phyloP scores from a whole-genome alignment of 2,329 filamentous ascomycete species.

The Aspergillus bombycis region DNA sequence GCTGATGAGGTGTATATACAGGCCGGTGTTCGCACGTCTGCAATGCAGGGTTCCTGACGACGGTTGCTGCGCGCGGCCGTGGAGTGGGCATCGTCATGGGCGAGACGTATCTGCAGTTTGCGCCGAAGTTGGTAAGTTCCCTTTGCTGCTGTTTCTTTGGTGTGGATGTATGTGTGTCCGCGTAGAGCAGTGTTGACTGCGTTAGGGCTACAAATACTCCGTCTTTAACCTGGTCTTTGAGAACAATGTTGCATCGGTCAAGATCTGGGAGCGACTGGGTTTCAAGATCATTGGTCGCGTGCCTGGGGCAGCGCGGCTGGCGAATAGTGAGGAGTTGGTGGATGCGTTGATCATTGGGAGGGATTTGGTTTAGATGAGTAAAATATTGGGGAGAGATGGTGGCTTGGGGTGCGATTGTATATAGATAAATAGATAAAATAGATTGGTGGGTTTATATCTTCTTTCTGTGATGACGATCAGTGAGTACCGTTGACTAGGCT shows the following conservation, averaged over 20 bases:
- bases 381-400: too few species aligned
- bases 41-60: slow-evolving; percentile 43
- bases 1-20: slow-evolving; percentile 9
- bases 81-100: slow-evolving; percentile 43
- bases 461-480: too few species aligned
- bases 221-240: slow-evolving; percentile 47
- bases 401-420: not conserved
- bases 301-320: slow-evolving; percentile 38
- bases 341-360: slow-evolving; percentile 45
- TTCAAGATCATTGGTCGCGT: slow-evolving; percentile 43
- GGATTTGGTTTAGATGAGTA: slow-evolving; percentile 25
- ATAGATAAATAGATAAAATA: slow-evolving; percentile 7
- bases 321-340: slow-evolving; percentile 40
- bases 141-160: not conserved
- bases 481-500: not conserved
- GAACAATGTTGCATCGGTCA: slow-evolving; percentile 43
- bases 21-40: slow-evolving; percentile 45
- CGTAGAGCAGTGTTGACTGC: not conserved
- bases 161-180: not conserved
- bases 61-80: slow-evolving; percentile 33
- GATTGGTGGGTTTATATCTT: not conserved
- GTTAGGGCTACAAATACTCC: slow-evolving; percentile 45
- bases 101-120: slow-evolving; percentile 40
- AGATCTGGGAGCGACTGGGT: slow-evolving; percentile 43
- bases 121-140: slow-evolving; percentile 38